A percentile compares a stretch with the other conserved stretches of the same genome.
Conservation (phyloP, 2,329 filamentous ascomycete species). For the Mycosphaerella arachidis region DNA sequence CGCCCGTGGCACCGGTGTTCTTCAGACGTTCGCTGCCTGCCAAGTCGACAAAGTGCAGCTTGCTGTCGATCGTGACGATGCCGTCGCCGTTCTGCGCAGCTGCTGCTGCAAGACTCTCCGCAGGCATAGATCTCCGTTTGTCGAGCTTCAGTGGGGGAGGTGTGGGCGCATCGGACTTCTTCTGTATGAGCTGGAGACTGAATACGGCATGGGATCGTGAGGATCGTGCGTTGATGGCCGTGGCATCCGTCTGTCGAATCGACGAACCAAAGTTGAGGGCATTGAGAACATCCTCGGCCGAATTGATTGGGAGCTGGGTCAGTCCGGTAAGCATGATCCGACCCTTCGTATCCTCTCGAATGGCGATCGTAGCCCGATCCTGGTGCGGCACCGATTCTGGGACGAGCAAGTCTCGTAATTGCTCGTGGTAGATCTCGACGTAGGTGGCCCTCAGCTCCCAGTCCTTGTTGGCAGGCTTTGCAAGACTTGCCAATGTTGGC, state of each 20-base stretch:
- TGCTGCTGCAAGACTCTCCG: conserved; percentile 68
- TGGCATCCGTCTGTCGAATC: conserved; percentile 94
- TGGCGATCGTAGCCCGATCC: conserved; percentile 77
- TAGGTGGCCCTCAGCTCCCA: conserved; percentile 87
- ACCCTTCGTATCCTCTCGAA: conserved; percentile 89
- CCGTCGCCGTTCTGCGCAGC: conserved; percentile 39
- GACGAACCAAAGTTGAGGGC: conserved; percentile 88
- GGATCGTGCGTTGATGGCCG: conserved; percentile 94
- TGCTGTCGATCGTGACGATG: conserved; percentile 88
- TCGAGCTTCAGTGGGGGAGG: conserved; percentile 57
- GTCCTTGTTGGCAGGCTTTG: conserved; percentile 53
- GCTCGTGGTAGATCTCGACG: conserved; percentile 88
- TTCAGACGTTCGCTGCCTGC: conserved; percentile 95
- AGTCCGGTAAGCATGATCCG: conserved; percentile 91
- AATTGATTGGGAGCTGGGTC: conserved; percentile 82
- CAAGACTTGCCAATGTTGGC: conserved; percentile 40
- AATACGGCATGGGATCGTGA: conserved; percentile 97
- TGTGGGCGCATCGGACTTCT: conserved; percentile 56
- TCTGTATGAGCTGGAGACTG: conserved; percentile 87
- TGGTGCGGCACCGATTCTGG: conserved; percentile 64
- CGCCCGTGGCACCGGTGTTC: conserved; percentile 92
- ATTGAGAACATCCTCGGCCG: conserved; percentile 81
- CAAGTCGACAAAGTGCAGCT: conserved; percentile 96
- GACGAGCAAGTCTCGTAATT: conserved; percentile 81
- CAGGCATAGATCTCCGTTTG: conserved; percentile 80